phyloP scores from a whole-genome alignment of 495 filamentous ascomycete species.

The Penicillium maclennaniae region DNA sequence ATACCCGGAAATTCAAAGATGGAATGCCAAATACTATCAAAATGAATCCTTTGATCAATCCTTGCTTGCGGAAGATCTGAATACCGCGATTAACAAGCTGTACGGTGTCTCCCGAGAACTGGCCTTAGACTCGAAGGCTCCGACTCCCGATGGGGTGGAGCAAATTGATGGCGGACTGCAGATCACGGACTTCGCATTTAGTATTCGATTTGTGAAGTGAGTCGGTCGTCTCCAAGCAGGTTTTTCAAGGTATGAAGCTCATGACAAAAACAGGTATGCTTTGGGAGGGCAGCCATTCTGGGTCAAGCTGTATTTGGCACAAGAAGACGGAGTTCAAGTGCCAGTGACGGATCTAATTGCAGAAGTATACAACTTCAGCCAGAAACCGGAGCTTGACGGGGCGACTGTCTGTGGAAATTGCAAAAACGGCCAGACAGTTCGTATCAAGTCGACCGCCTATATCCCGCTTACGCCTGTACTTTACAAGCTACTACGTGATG shows the following conservation, averaged over 20 bases:
- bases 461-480: constrained; percentile 10
- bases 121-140: neutral
- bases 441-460: constrained; percentile 3
- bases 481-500: constrained; percentile 2
- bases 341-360: constrained; percentile 1
- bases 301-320: constrained; percentile 7
- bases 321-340: neutral
- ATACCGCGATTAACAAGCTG: constrained; percentile 28
- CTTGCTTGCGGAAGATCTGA: constrained; percentile 8
- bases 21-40: constrained; percentile 16
- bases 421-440: constrained; percentile 1
- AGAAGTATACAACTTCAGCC: constrained; percentile 17
- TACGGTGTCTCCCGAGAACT: constrained; percentile 22
- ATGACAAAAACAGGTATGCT: neutral
- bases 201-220: constrained; percentile 2
- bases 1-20: constrained; percentile 46
- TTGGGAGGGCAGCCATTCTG: constrained; percentile 14
- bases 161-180: neutral
- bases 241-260: too few relatives aligned
- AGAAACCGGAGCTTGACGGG: neutral
- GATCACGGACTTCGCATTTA: constrained; percentile 9
- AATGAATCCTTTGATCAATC: constrained; percentile 19
- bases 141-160: neutral
- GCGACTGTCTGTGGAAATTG: constrained; percentile 9
- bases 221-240: too few relatives aligned